phyloP scores from a whole-genome alignment of 352 stramenopile genomes.

The Elongisporangium prolatum region DNA sequence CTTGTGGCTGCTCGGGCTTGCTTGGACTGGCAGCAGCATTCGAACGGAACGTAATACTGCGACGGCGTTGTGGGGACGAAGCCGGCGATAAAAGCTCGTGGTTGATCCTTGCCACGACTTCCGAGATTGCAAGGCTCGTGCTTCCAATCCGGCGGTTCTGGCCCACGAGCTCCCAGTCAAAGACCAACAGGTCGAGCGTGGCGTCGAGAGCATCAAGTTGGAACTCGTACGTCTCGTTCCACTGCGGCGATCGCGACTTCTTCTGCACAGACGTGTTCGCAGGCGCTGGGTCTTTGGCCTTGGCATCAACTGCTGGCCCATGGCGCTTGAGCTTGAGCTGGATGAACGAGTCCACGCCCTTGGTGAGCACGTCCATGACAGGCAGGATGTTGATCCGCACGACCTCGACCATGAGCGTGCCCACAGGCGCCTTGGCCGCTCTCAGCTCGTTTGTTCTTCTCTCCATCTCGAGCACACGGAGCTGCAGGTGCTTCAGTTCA shows the following conservation, averaged over 20 bases:
- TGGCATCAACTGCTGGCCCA: slow-evolving; percentile 4
- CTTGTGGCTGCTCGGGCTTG: slow-evolving; percentile 1
- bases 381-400: slow-evolving; percentile 64
- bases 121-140: slow-evolving; percentile 30
- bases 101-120: slow-evolving; percentile 38
- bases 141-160: slow-evolving; percentile 48
- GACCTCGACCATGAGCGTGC: slow-evolving; percentile 46
- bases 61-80: background rate
- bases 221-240: slow-evolving; percentile 60
- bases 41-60: background rate
- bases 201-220: slow-evolving; percentile 43
- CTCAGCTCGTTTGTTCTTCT: slow-evolving; percentile 32
- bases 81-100: background rate
- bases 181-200: slow-evolving; percentile 37
- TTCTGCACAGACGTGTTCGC: slow-evolving; percentile 55
- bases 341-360: slow-evolving; percentile 51
- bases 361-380: slow-evolving; percentile 45
- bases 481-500: slow-evolving; percentile 37
- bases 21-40: background rate
- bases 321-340: slow-evolving; percentile 35
- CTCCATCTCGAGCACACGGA: slow-evolving; percentile 31
- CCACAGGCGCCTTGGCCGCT: slow-evolving; percentile 17
- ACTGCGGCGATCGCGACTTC: slow-evolving; percentile 57
- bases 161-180: slow-evolving; percentile 46
- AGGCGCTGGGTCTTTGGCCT: slow-evolving; percentile 8